These are phyloP conservation scores for Acrocalymma vagum DNA, from an alignment of 2,329 filamentous ascomycete genomes.

Conservation along the genomic window DNA sequence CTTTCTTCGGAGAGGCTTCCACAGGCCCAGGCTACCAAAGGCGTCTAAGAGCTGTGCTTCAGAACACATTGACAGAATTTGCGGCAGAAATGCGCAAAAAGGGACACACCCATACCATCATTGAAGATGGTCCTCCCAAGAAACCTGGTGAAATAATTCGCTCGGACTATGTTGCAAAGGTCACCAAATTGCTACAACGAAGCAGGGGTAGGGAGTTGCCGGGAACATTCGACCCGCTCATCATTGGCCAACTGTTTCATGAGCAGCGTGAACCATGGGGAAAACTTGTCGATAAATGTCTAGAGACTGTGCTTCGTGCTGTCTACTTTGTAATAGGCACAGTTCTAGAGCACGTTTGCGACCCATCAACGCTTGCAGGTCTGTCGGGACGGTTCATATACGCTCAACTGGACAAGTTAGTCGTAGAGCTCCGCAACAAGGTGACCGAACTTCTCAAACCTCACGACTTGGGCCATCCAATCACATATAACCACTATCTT, in stretches of 20 bases:
- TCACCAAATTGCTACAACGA: constrained; percentile 24
- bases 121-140: constrained; percentile 10
- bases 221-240: constrained; percentile 29
- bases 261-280: constrained; percentile 29
- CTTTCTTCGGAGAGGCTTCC: constrained; percentile 55
- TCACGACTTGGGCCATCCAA: constrained; percentile 26
- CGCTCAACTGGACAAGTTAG: constrained; percentile 8
- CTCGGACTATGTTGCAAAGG: constrained; percentile 25
- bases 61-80: constrained; percentile 28
- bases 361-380: constrained; percentile 6
- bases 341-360: constrained; percentile 12
- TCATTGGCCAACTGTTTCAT: constrained; percentile 26
- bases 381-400: constrained; percentile 11
- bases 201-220: constrained; percentile 29
- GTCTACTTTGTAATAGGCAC: constrained; percentile 1
- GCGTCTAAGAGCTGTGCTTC: constrained; percentile 29
- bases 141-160: constrained; percentile 20
- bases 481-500: constrained; percentile 51
- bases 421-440: constrained; percentile 12
- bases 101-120: constrained; percentile 23
- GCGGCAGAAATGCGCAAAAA: constrained; percentile 20
- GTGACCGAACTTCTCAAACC: constrained; percentile 21
- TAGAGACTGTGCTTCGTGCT: constrained; percentile 12
- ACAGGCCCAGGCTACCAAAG: constrained; percentile 21
- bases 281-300: constrained; percentile 2